phyloP scores from a whole-genome alignment of 1,284 basidiomycete species.

The Fomitopsis betulina region DNA sequence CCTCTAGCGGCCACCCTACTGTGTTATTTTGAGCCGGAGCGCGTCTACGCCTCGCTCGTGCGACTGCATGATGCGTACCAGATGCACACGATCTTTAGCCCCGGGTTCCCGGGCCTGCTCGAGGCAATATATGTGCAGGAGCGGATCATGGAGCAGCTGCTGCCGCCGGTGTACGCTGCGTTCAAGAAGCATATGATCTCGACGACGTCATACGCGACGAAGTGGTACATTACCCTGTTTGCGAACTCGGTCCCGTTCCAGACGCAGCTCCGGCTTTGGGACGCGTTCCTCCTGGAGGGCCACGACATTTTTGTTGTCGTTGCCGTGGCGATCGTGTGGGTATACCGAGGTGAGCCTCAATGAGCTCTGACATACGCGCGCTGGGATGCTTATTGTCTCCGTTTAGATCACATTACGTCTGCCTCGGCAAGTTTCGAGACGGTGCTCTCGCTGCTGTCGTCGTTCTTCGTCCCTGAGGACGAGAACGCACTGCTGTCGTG shows the following conservation, averaged over 20 bases:
- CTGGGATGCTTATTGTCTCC: not conserved
- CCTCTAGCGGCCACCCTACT: conserved; percentile 93
- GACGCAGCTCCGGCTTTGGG: conserved; percentile 93
- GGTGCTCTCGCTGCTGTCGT: conserved; percentile 82
- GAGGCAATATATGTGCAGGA: conserved; percentile 96
- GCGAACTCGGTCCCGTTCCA: conserved; percentile 95
- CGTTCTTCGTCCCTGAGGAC: conserved; percentile 88
- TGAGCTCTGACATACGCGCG: not conserved
- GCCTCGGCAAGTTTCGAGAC: conserved; percentile 85
- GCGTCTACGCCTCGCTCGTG: conserved; percentile 80
- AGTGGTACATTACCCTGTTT: conserved; percentile 99
- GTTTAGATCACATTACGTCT: conserved; percentile 71
- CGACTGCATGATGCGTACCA: conserved; percentile 85
- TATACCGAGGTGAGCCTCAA: conserved; percentile 61
- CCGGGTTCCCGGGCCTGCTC: conserved; percentile 93
- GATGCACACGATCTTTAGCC: conserved; percentile 87
- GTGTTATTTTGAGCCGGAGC: conserved; percentile 89
- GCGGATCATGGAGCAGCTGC: conserved; percentile 74
- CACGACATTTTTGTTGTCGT: conserved; percentile 84
- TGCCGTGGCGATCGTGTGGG: conserved; percentile 87
- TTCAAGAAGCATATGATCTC: conserved; percentile 88
- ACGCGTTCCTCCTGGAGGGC: conserved; percentile 88
- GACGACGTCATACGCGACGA: conserved; percentile 93
- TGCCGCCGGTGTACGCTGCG: conserved; percentile 84
- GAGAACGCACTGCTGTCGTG: conserved; percentile 79